Conservation (phyloP, 768 basidiomycete genomes). For the Lactifluus piperatus region DNA sequence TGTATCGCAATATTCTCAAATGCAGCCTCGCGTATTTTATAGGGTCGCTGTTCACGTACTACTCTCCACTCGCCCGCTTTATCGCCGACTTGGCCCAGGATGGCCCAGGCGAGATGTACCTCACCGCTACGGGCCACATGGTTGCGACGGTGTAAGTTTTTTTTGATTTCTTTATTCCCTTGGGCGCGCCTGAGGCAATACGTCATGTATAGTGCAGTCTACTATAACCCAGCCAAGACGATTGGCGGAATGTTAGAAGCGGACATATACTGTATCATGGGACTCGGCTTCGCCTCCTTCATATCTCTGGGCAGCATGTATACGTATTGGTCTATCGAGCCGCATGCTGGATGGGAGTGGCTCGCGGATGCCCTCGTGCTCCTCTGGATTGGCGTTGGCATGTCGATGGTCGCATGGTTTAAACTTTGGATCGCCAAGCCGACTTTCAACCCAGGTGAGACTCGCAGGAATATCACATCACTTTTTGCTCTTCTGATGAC, state of each 20-base stretch:
- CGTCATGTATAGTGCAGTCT: constrained; percentile 47
- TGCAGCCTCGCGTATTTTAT: constrained; percentile 88
- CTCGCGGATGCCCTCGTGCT: constrained; percentile 68
- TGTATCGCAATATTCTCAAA: constrained; percentile 74
- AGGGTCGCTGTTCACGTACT: constrained; percentile 89
- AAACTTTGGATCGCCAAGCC: constrained; percentile 89
- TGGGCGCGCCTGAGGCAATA: not conserved
- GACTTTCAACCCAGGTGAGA: constrained; percentile 76
- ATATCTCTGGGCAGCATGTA: constrained; percentile 71
- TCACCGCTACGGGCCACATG: constrained; percentile 80
- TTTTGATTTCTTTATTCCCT: not conserved
- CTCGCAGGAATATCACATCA: no score
- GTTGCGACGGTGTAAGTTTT: constrained; percentile 77
- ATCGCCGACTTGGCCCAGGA: constrained; percentile 53
- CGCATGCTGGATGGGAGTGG: constrained; percentile 60
- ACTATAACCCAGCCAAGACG: constrained; percentile 92
- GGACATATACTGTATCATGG: constrained; percentile 66
- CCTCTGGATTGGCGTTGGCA: constrained; percentile 74
- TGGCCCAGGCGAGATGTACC: constrained; percentile 38
- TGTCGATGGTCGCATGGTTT: constrained; percentile 79
- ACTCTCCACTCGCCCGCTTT: constrained; percentile 58
- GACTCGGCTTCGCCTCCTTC: constrained; percentile 59
- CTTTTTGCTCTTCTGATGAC: not conserved
- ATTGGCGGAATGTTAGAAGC: constrained; percentile 91
- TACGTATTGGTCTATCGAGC: constrained; percentile 73